phyloP scores from a whole-genome alignment of 2,329 filamentous ascomycete genomes.

The Orbilia oligospora region DNA sequence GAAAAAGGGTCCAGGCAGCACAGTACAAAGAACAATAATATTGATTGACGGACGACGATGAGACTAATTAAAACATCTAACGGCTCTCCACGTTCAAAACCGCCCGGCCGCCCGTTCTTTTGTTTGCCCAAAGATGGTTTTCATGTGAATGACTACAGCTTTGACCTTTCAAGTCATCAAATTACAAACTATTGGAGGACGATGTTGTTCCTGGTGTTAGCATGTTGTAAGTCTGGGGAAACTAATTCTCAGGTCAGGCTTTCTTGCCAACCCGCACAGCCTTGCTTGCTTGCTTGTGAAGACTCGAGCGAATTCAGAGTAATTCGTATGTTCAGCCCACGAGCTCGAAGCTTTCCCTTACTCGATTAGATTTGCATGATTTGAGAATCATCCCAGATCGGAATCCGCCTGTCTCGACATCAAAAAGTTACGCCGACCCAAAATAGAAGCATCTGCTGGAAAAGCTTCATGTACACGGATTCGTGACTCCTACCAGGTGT shows the following conservation, averaged over 20 bases:
- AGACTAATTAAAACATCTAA: slow-evolving; percentile 29
- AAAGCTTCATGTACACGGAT: slow-evolving; percentile 37
- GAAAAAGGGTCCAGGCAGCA: slow-evolving; percentile 28
- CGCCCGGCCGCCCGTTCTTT: slow-evolving; percentile 40
- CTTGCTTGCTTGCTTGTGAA: slow-evolving; percentile 39
- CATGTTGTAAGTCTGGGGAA: slow-evolving; percentile 1
- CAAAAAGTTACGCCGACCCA: slow-evolving; percentile 28
- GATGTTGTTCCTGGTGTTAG: slow-evolving; percentile 31
- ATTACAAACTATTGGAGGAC: slow-evolving; percentile 1
- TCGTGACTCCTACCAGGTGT: slow-evolving; percentile 49
- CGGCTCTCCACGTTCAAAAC: slow-evolving; percentile 38
- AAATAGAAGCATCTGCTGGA: slow-evolving; percentile 49
- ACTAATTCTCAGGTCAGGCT: slow-evolving; percentile 55
- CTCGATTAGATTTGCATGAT: slow-evolving; percentile 55
- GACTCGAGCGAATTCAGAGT: slow-evolving; percentile 2
- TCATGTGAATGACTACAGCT: slow-evolving; percentile 42
- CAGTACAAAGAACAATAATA: slow-evolving; percentile 28
- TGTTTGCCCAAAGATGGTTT: slow-evolving; percentile 29
- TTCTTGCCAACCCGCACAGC: slow-evolving; percentile 44
- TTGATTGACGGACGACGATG: slow-evolving; percentile 7
- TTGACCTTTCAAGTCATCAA: slow-evolving; percentile 28
- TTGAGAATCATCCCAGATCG: slow-evolving; percentile 15
- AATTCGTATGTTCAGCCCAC: slow-evolving; percentile 39
- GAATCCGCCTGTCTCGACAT: slow-evolving; percentile 31
- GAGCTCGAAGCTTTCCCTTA: slow-evolving; percentile 41